These are phyloP conservation scores for Cutaneotrichosporon mucoides DNA, from an alignment of 1,284 basidiomycete species.

Conservation along the genomic window DNA sequence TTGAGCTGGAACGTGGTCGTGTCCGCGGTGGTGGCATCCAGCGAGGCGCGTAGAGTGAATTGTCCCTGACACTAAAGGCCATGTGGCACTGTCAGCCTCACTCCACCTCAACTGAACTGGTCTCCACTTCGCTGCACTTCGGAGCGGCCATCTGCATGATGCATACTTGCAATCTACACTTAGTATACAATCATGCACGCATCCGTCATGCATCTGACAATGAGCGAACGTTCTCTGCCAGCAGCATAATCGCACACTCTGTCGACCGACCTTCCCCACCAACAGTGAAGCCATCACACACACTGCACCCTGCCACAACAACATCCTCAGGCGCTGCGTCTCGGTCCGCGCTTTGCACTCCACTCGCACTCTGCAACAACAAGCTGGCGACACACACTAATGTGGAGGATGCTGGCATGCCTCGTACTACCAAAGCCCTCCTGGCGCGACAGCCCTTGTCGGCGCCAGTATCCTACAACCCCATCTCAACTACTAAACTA, in stretches of 20 bases:
- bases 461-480: constrained; percentile 5
- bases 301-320: no score
- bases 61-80: neutral
- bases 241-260: no score
- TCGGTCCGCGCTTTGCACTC: no score
- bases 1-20: neutral
- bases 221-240: no score
- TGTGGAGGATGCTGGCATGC: constrained; percentile 16
- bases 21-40: neutral
- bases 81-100: neutral
- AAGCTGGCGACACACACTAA: neutral
- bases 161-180: no score
- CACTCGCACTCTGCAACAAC: neutral
- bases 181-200: no score
- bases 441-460: constrained; percentile 9
- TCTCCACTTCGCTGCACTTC: no score
- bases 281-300: no score
- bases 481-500: neutral
- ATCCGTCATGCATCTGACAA: no score
- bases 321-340: no score
- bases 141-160: no score
- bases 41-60: constrained; percentile 1
- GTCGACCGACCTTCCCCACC: no score
- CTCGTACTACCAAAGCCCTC: constrained; percentile 16
- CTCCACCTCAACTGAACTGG: neutral